Conservation (phyloP, 2,329 filamentous ascomycete species). For the Neopestalotiopsis sp. region DNA sequence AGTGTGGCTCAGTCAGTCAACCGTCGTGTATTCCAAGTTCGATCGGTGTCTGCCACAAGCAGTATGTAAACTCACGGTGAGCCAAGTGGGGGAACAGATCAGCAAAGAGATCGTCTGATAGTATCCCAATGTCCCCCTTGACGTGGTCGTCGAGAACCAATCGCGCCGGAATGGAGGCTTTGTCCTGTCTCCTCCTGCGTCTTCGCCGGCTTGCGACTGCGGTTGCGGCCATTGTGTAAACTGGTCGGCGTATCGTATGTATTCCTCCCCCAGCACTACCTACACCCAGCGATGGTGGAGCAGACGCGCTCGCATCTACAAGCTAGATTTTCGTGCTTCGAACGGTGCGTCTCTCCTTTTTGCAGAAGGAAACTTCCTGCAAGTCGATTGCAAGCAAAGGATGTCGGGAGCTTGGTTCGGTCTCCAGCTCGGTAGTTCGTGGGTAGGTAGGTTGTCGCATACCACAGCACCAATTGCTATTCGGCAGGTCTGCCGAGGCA, state of each 20-base stretch:
- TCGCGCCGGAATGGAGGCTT: slow-evolving; percentile 77
- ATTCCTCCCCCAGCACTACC: slow-evolving; percentile 2
- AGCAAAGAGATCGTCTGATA: slow-evolving; percentile 85
- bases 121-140: slow-evolving; percentile 81
- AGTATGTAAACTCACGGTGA: slow-evolving; percentile 51
- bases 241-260: background rate
- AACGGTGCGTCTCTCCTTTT: background rate
- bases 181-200: slow-evolving; percentile 68
- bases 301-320: slow-evolving; percentile 2
- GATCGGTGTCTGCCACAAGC: slow-evolving; percentile 21
- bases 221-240: slow-evolving; percentile 15
- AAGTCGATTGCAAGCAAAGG: background rate
- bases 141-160: slow-evolving; percentile 85
- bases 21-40: slow-evolving; percentile 12
- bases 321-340: background rate
- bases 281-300: background rate
- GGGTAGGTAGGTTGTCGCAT: background rate
- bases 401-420: background rate
- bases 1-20: slow-evolving; percentile 23
- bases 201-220: slow-evolving; percentile 43
- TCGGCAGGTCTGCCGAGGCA: background rate
- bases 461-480: background rate
- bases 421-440: background rate
- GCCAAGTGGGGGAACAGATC: slow-evolving; percentile 76
- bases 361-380: background rate